phyloP scores from a whole-genome alignment of 208 protist species.

The Histomonas meleagridis region DNA sequence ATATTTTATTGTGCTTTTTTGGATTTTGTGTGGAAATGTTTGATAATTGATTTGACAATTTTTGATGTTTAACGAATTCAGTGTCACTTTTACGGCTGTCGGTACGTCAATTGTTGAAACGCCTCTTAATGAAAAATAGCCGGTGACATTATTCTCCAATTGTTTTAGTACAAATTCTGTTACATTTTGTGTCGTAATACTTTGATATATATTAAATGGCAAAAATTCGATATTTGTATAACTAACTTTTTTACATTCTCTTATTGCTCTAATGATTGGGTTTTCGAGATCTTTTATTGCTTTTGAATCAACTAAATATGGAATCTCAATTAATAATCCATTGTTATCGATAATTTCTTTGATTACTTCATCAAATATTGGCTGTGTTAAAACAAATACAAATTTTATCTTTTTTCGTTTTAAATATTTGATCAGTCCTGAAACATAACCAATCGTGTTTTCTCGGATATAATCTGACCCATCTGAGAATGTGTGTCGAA shows the following conservation, averaged over 20 bases:
- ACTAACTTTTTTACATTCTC: not conserved
- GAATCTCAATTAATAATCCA: too few relatives aligned
- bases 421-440: not conserved
- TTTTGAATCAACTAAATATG: too few relatives aligned
- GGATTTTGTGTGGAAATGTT: not conserved
- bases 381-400: not conserved
- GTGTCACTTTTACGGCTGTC: not conserved
- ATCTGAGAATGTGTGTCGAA: not conserved
- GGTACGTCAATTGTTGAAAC: not conserved
- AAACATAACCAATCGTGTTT: not conserved
- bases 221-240: not conserved
- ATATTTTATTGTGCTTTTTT: not conserved
- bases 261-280: too few relatives aligned
- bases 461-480: not conserved
- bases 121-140: not conserved
- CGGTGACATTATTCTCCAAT: not conserved
- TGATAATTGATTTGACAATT: not conserved
- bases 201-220: not conserved
- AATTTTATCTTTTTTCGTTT: not conserved
- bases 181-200: not conserved
- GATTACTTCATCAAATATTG: not conserved
- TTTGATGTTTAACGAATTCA: not conserved
- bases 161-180: not conserved
- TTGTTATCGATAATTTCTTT: not conserved
- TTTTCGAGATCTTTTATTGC: too few relatives aligned